phyloP scores from a whole-genome alignment of 345 rosid genomes.

The Theobroma cacao region DNA sequence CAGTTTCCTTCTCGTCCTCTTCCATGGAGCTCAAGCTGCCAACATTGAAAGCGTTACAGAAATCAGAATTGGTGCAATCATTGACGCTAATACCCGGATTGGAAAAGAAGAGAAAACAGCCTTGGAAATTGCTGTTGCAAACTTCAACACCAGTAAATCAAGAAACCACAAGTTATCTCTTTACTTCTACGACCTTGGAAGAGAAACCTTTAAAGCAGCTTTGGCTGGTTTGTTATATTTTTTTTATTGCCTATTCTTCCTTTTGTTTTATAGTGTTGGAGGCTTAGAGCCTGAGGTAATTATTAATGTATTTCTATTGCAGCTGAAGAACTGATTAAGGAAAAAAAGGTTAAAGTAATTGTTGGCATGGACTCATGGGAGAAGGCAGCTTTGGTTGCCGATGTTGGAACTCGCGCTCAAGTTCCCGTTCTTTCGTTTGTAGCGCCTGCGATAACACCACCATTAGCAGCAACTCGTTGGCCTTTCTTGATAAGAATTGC shows the following conservation, averaged over 20 bases:
- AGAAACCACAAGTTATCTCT: slow-evolving; percentile 28
- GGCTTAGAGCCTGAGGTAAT: background rate
- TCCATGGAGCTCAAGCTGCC: slow-evolving; percentile 19
- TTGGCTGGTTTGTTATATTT: slow-evolving; percentile 28
- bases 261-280: background rate
- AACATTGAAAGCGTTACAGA: background rate
- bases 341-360: slow-evolving; percentile 34
- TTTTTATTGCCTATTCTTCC: background rate
- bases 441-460: slow-evolving; percentile 24
- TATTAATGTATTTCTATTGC: slow-evolving; percentile 4
- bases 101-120: background rate
- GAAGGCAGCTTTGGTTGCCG: slow-evolving; percentile 39
- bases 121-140: slow-evolving; percentile 35
- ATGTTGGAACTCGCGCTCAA: slow-evolving; percentile 26
- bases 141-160: slow-evolving; percentile 13
- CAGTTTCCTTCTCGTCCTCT: background rate
- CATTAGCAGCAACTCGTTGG: slow-evolving; percentile 27
- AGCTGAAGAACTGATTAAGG: slow-evolving; percentile 39
- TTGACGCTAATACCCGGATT: background rate
- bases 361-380: slow-evolving; percentile 47
- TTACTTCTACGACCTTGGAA: slow-evolving; percentile 21
- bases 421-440: slow-evolving; percentile 44
- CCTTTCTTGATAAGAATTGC: slow-evolving; percentile 39
- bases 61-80: slow-evolving; percentile 30
- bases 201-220: slow-evolving; percentile 25